phyloP scores from a whole-genome alignment of 176 grass and related monocot species.

The Phragmites australis region DNA sequence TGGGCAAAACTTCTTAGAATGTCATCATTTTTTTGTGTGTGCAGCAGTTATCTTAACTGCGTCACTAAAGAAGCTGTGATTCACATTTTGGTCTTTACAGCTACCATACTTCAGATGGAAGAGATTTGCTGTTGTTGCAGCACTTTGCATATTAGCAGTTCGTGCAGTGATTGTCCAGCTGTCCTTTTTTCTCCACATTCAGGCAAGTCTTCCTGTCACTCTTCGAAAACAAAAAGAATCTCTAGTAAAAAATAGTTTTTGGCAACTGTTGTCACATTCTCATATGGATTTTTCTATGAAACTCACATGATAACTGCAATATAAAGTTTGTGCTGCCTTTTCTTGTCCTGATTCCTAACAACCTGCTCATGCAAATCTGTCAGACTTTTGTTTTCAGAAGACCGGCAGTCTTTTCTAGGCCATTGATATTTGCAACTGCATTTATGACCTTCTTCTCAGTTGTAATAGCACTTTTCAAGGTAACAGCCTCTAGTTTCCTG shows the following conservation, averaged over 20 bases:
- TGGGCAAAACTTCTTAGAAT: constrained; percentile 2
- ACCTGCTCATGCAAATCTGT: constrained; percentile 26
- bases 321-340: neutral
- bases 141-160: constrained; percentile 86
- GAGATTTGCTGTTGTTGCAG: constrained; percentile 92
- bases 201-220: constrained; percentile 42
- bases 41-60: neutral
- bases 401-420: constrained; percentile 63
- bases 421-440: constrained; percentile 87
- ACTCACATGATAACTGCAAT: constrained; percentile 14
- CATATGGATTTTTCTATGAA: neutral
- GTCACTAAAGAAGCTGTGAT: constrained; percentile 19
- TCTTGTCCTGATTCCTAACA: constrained; percentile 21
- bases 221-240: neutral
- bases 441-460: constrained; percentile 99
- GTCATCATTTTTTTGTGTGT: neutral
- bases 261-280: neutral
- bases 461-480: constrained; percentile 99
- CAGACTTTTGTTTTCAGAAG: constrained; percentile 97
- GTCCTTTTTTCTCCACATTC: constrained; percentile 96
- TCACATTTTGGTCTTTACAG: constrained; percentile 47
- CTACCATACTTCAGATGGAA: constrained; percentile 89
- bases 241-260: neutral
- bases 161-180: constrained; percentile 96
- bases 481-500: constrained; percentile 19